Conservation (phyloP, 768 basidiomycete genomes). For the Cantharellus anzutake region DNA sequence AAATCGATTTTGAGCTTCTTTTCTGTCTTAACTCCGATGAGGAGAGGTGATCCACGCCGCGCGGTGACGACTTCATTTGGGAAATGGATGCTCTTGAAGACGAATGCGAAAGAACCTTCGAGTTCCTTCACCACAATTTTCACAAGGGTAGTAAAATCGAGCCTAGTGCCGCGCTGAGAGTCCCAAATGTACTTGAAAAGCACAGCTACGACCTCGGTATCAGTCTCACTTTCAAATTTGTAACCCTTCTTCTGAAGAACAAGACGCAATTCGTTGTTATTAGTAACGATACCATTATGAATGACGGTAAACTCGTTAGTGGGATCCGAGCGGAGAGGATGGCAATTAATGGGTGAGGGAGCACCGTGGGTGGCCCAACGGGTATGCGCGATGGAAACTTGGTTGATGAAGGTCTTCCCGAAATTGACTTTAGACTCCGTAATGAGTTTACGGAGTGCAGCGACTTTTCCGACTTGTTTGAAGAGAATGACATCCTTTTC, state of each 20-base stretch:
- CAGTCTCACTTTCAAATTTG: conserved; percentile 86
- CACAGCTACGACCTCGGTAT: conserved; percentile 94
- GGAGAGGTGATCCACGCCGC: conserved; percentile 87
- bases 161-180: conserved; percentile 66
- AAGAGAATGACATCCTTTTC: conserved; percentile 60
- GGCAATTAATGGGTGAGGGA: conserved; percentile 78
- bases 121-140: conserved; percentile 95
- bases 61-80: conserved; percentile 92
- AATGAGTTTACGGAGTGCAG: conserved; percentile 78
- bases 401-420: conserved; percentile 56
- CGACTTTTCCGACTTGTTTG: conserved; percentile 98
- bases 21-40: conserved; percentile 98
- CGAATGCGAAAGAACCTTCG: conserved; percentile 97
- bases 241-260: conserved; percentile 94
- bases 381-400: conserved; percentile 96
- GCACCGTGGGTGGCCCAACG: conserved; percentile 98
- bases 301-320: conserved; percentile 77
- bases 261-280: conserved; percentile 67
- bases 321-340: conserved; percentile 76
- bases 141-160: conserved; percentile 78
- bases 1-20: conserved; percentile 99
- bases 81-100: conserved; percentile 93
- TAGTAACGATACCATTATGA: conserved; percentile 99
- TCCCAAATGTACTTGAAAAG: conserved; percentile 94
- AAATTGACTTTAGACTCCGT: conserved; percentile 50